Base-by-base conservation (phyloP, 345 rosid species). In the Citrus reticulata region DNA sequence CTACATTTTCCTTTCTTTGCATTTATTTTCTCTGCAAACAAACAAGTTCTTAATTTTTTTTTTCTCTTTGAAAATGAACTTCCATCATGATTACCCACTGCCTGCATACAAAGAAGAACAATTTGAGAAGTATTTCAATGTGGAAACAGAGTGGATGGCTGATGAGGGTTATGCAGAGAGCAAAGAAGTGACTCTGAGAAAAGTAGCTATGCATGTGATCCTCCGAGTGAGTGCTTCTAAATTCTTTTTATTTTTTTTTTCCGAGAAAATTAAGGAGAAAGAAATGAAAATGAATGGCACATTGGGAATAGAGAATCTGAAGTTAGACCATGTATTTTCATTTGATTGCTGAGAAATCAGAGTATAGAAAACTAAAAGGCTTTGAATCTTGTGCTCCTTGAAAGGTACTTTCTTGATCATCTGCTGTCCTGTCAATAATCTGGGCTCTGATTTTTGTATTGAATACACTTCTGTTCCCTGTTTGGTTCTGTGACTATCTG, bases 121-220 rank as follows among this genome's bases (percentile, higher is more conserved):
- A 25, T 13, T 22, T 9, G 57, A 68, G 24, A 77, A 19, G 74
- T 77, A 58, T 37, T 37, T 57, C 32, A 11, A 35, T 1, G 35
- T 19, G 19, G 79, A 77, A 77, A 37, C 6, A 16, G 1, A 34
- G 63, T 66, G 16, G 6, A 76, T 76, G 79, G 72, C 64, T n/a
- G 30, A 63, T 37, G 35, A 24, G 9, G 55, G 79, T 20, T 76
- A 66, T n/a, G 63, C 20, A 16, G 11, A 30, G 6, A 66, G 63
- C 42, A 22, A 42, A 5, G 46, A 76, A 25, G 64, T 5, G 9
- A 22, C 3, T 22, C 62, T 65, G 30, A 30, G 79, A 25, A 25
- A 19, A 24, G n/a, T 11, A 16, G 79, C 79, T 10, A 0, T 39
- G 74, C 17, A 2, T 7, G 34, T 17, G 20, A 11, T 77, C 29